phyloP scores from a whole-genome alignment of 306 rosid species.

The Cyclanthera cordifolia region DNA sequence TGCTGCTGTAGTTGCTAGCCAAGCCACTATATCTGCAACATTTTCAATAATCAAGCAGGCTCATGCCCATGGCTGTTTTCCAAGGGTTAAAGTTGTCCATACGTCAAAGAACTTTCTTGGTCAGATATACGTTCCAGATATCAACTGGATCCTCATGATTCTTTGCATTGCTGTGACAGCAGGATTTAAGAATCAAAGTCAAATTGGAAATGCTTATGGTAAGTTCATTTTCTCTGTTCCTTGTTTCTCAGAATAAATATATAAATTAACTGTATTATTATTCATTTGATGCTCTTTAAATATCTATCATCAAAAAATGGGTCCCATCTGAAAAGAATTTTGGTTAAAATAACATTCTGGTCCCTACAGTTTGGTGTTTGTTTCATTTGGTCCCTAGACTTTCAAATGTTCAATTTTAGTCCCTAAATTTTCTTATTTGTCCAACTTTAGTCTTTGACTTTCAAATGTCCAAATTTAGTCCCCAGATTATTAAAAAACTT shows the following conservation, averaged over 20 bases:
- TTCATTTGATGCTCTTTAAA: background rate
- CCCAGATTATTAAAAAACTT: too few relatives aligned
- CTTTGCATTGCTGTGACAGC: constrained; percentile 88
- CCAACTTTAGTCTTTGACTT: too few relatives aligned
- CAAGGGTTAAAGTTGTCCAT: constrained; percentile 85
- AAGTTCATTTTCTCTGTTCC: constrained; percentile 7
- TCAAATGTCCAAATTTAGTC: too few relatives aligned
- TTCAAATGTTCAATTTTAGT: too few relatives aligned
- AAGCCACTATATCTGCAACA: constrained; percentile 86
- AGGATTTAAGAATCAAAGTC: constrained; percentile 79
- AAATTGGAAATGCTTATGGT: constrained; percentile 97
- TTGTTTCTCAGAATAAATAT: background rate
- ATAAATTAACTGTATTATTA: background rate
- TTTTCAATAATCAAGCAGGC: constrained; percentile 91
- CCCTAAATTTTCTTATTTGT: too few relatives aligned
- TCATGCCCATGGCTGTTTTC: constrained; percentile 87
- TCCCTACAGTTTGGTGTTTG: too few relatives aligned
- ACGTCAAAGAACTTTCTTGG: constrained; percentile 67
- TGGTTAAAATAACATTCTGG: too few relatives aligned
- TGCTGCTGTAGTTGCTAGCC: constrained; percentile 93
- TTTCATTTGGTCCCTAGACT: too few relatives aligned
- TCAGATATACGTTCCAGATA: constrained; percentile 83
- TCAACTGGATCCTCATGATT: constrained; percentile 91
- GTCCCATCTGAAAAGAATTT: background rate
- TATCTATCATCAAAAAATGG: background rate